Evolutionary conservation across 2,329 filamentous ascomycete genomes (phyloP), one percentile per base, ranked within the genome.

Genomic region (Atkinsonella texensis): DNA sequence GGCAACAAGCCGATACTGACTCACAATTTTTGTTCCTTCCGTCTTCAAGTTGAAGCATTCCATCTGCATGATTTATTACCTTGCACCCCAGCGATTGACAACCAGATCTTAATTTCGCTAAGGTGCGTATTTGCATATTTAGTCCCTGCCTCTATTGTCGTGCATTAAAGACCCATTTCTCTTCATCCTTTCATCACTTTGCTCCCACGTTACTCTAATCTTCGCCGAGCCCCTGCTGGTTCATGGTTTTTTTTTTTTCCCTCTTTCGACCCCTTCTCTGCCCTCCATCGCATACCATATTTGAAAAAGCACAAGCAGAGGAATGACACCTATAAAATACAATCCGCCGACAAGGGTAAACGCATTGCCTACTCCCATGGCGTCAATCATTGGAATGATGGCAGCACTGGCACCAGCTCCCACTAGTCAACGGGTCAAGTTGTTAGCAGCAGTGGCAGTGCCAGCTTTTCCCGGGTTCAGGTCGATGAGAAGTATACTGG

Each of bases 381-480:
- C 65, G 9, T 73, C 56, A 10, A 77, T 72, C 70, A 83, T 70
- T 11, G 74, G 74, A 3, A 75, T 60, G 18, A 82, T 74, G 1
- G 73, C 66, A 0, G 74, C 77, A 15, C 70, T 76, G 2, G 72
- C 73, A 0, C 68, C 72, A 0, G 79, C 79, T 0, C 77, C 78
- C 2, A 82, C 58, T 2, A 77, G 60, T 51, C 79, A 83, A 5
- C 79, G 62, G 1, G 74, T 70, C 13, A 83, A 57, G 53, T 82
- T 82, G 54, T 76, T 79, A 0, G 76, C 72, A 0, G 78, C 78
- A 1, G 76, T 76, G 0, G 77, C 78, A 0, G 75, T 74, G 0
- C 74, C 76, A 0, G 77, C 73, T 17, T 68, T 70, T 0, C 67
- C 67, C 0, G 76, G 77, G 52, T 79, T 74, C 8, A 82, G 68